Evolutionary conservation across 139 green algal genomes (phyloP), one percentile per base, ranked within the genome.

Genomic region (Pleodorina starrii): DNA sequence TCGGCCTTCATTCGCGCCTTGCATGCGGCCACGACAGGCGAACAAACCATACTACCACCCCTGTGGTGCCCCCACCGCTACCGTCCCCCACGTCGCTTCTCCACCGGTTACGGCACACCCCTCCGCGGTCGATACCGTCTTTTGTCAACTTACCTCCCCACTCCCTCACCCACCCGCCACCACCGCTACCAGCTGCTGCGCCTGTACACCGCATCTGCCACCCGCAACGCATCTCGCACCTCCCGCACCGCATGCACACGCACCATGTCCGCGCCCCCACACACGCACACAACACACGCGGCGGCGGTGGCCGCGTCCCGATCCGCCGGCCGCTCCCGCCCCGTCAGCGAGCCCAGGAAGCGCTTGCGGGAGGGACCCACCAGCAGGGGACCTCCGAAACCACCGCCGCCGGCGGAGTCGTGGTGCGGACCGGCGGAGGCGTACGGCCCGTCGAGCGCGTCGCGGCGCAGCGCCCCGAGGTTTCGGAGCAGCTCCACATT

Each of bases 291-390:
- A 51, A 96, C 91, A 38, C 93, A 94, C 0, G 90, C 93, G 7
- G 92, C 94, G 21, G 90, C 92, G 10, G 93, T 95, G 14, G 92
- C 93, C 14, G 90, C 90, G 60, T 97, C 94, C 0, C 92, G 87
- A 21, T 96, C 90, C 51, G 66, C 50, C 0, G 94, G 36, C 32
- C 19, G 11, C 59, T 80, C 14, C 11, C 68, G 66, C 2, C 66
- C 83, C 27, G 83, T 88, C 10, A 88, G 74, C 1, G 7, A 2
- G 5, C 94, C 96, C 59, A 98, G 82, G 90, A 98, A 98, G 43
- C 94, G 91, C 88, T 99, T 99, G 7, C 97, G 88, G 0, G 95
- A 98, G 29, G 94, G 93, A 5, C 97, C 97, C 50, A 97, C 54
- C 38, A 99, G 92, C 86, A 97, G 68, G 16, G 97, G 97, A 0